Evolutionary conservation across 2,329 filamentous ascomycete genomes (phyloP).

Genomic region (Chrysoporthe cubensis): DNA sequence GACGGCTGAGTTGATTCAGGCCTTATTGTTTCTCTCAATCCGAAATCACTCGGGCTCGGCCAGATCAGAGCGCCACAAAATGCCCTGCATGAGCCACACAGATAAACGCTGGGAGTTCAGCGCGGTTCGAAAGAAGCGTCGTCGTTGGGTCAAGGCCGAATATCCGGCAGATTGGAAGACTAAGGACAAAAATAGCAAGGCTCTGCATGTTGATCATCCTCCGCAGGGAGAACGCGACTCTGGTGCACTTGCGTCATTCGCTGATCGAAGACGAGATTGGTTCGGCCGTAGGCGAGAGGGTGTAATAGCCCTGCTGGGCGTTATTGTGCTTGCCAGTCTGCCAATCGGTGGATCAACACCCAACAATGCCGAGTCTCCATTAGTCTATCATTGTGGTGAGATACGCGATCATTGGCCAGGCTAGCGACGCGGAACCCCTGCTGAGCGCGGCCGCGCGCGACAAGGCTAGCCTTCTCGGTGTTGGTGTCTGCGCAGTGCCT

Average conservation of each 20-base stretch:
- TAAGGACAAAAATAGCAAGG: slow-evolving; percentile 26
- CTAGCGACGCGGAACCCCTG: slow-evolving; percentile 18
- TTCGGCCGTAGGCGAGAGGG: not conserved
- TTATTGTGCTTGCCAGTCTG: not conserved
- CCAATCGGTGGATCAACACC: not conserved
- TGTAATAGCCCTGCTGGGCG: not conserved
- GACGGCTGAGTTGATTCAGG: not conserved
- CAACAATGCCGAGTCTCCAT: not conserved
- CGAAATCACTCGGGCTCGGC: not conserved
- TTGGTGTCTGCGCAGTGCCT: not conserved
- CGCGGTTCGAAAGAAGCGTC: not conserved
- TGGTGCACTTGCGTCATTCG: slow-evolving; percentile 2
- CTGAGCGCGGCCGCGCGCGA: slow-evolving; percentile 19
- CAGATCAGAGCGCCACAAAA: not conserved
- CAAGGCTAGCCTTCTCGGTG: not conserved
- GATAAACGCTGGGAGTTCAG: no score
- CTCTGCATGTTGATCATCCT: slow-evolving; percentile 1
- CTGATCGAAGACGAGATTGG: slow-evolving; percentile 4
- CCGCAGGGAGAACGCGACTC: slow-evolving; percentile 1
- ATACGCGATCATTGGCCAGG: slow-evolving; percentile 10
- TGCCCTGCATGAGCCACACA: slow-evolving; percentile 1
- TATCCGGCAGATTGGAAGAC: slow-evolving; percentile 17
- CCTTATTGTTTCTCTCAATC: not conserved
- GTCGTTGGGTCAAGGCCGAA: not conserved
- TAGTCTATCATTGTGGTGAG: no score